These are phyloP conservation scores for Astrothelium subdiscretum DNA, from an alignment of 495 filamentous ascomycete genomes.

Conservation along the genomic window DNA sequence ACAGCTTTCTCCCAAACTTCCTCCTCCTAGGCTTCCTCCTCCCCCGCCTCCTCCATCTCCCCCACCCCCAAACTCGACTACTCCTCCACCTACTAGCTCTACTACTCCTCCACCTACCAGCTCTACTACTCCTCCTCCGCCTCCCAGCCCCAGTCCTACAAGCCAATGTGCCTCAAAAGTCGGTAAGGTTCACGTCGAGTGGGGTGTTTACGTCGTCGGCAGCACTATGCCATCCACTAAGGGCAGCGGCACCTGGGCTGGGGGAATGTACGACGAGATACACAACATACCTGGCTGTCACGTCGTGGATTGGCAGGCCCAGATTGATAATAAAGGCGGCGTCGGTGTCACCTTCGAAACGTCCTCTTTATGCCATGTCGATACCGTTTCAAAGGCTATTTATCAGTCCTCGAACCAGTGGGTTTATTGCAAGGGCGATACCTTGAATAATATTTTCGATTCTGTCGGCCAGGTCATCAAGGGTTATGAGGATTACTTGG, in stretches of 20 bases:
- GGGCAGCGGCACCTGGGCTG: slow-evolving; percentile 4
- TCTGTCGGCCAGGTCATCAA: neutral
- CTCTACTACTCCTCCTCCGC: neutral
- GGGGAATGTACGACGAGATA: neutral
- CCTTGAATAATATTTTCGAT: neutral
- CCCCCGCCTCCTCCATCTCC: too few relatives aligned
- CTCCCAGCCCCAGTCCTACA: neutral
- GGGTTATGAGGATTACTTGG: neutral
- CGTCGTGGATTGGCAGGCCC: neutral
- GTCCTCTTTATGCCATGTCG: neutral
- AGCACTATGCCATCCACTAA: slow-evolving; percentile 2
- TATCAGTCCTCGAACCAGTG: neutral
- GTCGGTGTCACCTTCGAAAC: neutral
- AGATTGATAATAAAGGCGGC: neutral
- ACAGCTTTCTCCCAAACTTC: too few relatives aligned
- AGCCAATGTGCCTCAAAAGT: neutral
- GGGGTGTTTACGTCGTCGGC: neutral
- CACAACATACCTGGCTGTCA: neutral
- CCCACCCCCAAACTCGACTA: too few relatives aligned
- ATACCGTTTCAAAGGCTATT: neutral
- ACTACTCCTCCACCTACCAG: neutral
- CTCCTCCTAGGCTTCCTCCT: too few relatives aligned
- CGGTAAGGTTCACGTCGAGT: slow-evolving; percentile 2
- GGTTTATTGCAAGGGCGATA: neutral
- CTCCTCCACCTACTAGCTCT: too few relatives aligned